Evolutionary conservation across 768 basidiomycete genomes (phyloP).

Genomic region (Lactarius quietus): DNA sequence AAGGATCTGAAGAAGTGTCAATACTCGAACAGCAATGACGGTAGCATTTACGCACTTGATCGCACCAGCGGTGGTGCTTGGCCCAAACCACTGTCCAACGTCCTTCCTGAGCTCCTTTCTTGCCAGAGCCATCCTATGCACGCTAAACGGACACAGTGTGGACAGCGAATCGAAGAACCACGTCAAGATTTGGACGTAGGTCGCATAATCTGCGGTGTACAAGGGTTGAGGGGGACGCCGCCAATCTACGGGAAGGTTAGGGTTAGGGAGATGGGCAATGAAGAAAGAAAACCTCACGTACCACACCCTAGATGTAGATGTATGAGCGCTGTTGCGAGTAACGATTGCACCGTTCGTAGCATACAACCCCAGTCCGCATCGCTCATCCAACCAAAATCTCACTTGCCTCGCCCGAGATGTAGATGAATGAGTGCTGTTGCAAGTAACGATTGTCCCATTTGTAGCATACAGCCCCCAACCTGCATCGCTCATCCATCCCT

Average conservation of each 20-base stretch:
- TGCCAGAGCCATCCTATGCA: conserved; percentile 93
- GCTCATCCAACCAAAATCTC: too few species aligned
- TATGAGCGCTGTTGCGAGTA: conserved; percentile 78
- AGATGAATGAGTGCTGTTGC: too few species aligned
- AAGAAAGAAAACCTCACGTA: conserved; percentile 33
- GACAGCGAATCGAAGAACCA: conserved; percentile 95
- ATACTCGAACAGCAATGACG: too few species aligned
- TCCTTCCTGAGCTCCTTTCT: conserved; percentile 95
- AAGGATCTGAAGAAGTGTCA: too few species aligned
- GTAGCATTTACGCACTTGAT: too few species aligned
- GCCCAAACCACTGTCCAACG: conserved; percentile 94
- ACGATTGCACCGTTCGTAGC: conserved; percentile 80
- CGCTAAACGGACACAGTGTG: conserved; percentile 83
- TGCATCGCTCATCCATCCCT: conserved; percentile 84
- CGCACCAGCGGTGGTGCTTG: too few species aligned
- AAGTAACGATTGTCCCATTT: too few species aligned
- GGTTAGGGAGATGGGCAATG: conserved; percentile 7
- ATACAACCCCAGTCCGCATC: conserved; percentile 91
- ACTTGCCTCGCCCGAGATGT: too few species aligned
- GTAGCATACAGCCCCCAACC: too few species aligned
- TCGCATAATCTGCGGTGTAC: conserved; percentile 64
- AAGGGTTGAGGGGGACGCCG: conserved; percentile 63
- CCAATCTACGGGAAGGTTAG: conserved; percentile 61
- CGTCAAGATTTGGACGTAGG: conserved; percentile 85
- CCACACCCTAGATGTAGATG: conserved; percentile 73